These are phyloP conservation scores for Ogataea pini DNA, from an alignment of 805 yeast species.

Conservation along the genomic window DNA sequence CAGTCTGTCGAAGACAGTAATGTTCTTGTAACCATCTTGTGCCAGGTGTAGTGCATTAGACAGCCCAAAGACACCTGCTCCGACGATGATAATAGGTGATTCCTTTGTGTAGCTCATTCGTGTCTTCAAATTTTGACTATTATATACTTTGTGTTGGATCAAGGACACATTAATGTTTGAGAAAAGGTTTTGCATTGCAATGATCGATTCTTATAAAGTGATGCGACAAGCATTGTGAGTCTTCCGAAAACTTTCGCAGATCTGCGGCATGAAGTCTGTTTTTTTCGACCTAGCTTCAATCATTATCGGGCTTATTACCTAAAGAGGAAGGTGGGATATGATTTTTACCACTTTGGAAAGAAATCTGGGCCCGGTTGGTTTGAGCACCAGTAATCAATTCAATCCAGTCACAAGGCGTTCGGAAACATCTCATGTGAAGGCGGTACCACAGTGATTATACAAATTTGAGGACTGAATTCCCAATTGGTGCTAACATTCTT, in stretches of 20 bases:
- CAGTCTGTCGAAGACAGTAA: conserved; percentile 41
- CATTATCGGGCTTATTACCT: conserved; percentile 1
- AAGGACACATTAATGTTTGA: no score
- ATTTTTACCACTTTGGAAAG: neutral
- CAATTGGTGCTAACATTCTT: no score
- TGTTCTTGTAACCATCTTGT: conserved; percentile 36
- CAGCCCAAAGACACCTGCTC: conserved; percentile 59
- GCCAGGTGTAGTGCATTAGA: conserved; percentile 48
- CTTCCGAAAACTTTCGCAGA: no score
- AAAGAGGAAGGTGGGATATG: neutral
- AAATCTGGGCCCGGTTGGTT: neutral
- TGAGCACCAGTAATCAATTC: neutral
- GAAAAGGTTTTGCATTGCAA: no score
- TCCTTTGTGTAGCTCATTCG: conserved; percentile 14
- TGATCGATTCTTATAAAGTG: no score
- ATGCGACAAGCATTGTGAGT: no score
- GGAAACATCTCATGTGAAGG: no score
- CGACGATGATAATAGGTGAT: conserved; percentile 42
- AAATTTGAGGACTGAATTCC: no score
- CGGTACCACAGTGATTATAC: no score
- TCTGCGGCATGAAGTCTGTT: neutral
- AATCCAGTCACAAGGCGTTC: no score
- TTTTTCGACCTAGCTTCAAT: neutral
- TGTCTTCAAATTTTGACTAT: no score
- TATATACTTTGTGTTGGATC: no score